Evolutionary conservation across 106 monocot genomes (phyloP), one percentile per base, ranked within the genome.

Genomic region (Allium cepa): DNA sequence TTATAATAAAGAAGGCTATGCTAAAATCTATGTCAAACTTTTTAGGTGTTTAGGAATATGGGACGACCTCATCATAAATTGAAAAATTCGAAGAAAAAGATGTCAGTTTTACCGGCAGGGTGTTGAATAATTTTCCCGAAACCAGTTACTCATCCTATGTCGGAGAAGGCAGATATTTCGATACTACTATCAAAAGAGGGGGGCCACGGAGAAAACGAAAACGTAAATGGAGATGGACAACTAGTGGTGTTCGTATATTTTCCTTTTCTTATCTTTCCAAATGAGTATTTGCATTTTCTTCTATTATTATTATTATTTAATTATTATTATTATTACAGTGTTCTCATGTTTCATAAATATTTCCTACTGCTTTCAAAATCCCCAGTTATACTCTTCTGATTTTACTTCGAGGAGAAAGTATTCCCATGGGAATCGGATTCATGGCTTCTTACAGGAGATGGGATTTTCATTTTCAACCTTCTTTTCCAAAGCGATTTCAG

Each of bases 381-480:
- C 36, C 36, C 36, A 0, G 36, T 36, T 1, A 36, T 36, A 5
- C 36, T 36, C 3, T 36, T 36, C 36, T 36, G 36, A 36, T 62
- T 10, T 62, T 3, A 62, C 28, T 28, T 62, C 11, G 14, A 7
- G 5, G 22, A 66, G 10, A 50, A 63, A 63, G 13, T 47, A 63
- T n/a, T 4, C 12, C 15, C 2, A 68, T 68, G 67, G 67, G 67
- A 9, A 28, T 68, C 22, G 53, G 67, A 28, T 68, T 36, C 53
- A 53, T 68, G 53, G 67, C 53, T 7, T 55, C 67, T 9, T 68
- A 47, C 26, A 53, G n/a, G 27, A 68, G 67, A 68, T 68, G 67
- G 67, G 67, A 26, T 55, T 68, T 68, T 47, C 67, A 51, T 14
- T 14, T 68, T 14, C 67, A 68, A n/a, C 53, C 67, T 53, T 68